Evolutionary conservation across 345 rosid genomes (phyloP).

Genomic region (Rhizophora mangle): DNA sequence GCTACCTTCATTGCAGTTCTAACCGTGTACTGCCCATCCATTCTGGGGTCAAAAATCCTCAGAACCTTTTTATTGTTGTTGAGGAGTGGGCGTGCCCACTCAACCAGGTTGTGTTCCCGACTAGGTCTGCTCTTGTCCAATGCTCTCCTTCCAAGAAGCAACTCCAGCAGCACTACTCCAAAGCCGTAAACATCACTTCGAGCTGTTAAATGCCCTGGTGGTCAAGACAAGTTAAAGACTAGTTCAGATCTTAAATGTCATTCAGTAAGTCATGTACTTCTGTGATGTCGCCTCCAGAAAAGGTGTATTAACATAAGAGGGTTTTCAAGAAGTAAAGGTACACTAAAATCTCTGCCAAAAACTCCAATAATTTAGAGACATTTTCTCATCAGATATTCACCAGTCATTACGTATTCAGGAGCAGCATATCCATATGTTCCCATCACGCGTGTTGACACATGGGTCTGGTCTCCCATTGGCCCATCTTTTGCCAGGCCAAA

Average conservation of each 20-base stretch:
- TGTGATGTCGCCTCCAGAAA: background rate
- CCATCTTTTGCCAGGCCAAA: conserved; percentile 99
- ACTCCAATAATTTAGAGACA: background rate
- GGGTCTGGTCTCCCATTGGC: conserved; percentile 97
- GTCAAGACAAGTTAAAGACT: background rate
- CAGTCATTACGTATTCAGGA: conserved; percentile 95
- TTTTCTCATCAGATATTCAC: conserved; percentile 36
- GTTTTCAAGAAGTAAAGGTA: background rate
- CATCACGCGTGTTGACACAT: conserved; percentile 98
- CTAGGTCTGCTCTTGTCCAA: conserved; percentile 90
- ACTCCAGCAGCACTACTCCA: conserved; percentile 91
- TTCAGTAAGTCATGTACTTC: background rate
- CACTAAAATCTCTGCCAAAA: background rate
- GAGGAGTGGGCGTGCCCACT: conserved; percentile 92
- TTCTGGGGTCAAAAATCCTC: conserved; percentile 82
- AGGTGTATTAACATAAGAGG: too few relatives aligned
- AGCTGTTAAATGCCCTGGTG: conserved; percentile 88
- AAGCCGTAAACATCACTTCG: conserved; percentile 95
- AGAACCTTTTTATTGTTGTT: conserved; percentile 80
- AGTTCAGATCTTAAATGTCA: background rate
- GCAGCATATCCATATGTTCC: conserved; percentile 99
- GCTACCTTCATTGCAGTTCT: conserved; percentile 71
- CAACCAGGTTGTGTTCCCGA: conserved; percentile 88
- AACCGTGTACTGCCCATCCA: conserved; percentile 77
- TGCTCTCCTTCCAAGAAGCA: conserved; percentile 93